Percentiles rank a stretch among this genome's conserved stretches.
Conservation (phyloP, 2,329 filamentous ascomycete genomes). For the Aureobasidium zeae region DNA sequence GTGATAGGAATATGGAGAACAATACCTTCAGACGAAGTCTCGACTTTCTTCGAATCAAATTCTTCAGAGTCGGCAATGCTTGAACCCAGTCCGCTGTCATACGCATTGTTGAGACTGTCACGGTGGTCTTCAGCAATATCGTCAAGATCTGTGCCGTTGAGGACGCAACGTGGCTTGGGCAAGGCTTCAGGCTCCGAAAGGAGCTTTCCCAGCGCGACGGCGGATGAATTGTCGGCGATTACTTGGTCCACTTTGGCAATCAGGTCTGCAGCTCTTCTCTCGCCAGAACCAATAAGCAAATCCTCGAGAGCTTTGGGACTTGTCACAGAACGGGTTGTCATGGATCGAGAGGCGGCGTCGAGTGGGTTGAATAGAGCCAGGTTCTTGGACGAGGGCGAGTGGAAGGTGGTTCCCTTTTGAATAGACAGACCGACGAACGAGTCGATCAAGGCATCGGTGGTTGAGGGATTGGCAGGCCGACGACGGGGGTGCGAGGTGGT, state of each 20-base stretch:
- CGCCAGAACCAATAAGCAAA: slow-evolving; percentile 37
- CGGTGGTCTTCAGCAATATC: slow-evolving; percentile 31
- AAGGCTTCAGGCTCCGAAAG: slow-evolving; percentile 41
- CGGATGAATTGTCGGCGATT: slow-evolving; percentile 30
- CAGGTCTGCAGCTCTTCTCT: slow-evolving; percentile 37
- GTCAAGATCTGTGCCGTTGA: slow-evolving; percentile 30
- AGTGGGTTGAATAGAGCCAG: slow-evolving; percentile 30
- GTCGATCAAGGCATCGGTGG: slow-evolving; percentile 37
- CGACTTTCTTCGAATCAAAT: slow-evolving; percentile 12
- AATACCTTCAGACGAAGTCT: slow-evolving; percentile 8
- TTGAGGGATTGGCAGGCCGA: slow-evolving; percentile 13
- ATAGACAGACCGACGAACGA: slow-evolving; percentile 42
- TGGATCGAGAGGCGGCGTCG: slow-evolving; percentile 26
- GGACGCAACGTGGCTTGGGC: slow-evolving; percentile 38
- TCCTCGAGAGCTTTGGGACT: slow-evolving; percentile 41
- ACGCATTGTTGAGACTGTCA: slow-evolving; percentile 59
- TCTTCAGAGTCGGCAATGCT: slow-evolving; percentile 50
- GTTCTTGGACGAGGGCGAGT: slow-evolving; percentile 37
- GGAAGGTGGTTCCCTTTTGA: slow-evolving; percentile 42
- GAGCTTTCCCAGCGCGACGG: slow-evolving; percentile 30
- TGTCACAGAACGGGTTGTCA: slow-evolving; percentile 41
- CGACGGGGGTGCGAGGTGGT: slow-evolving; percentile 13
- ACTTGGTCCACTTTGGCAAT: slow-evolving; percentile 39
- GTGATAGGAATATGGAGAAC: slow-evolving; percentile 15
- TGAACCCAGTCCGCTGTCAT: slow-evolving; percentile 81